These are phyloP conservation scores for Sparassis latifolia DNA, from an alignment of 1,284 basidiomycete genomes.

Conservation along the genomic window DNA sequence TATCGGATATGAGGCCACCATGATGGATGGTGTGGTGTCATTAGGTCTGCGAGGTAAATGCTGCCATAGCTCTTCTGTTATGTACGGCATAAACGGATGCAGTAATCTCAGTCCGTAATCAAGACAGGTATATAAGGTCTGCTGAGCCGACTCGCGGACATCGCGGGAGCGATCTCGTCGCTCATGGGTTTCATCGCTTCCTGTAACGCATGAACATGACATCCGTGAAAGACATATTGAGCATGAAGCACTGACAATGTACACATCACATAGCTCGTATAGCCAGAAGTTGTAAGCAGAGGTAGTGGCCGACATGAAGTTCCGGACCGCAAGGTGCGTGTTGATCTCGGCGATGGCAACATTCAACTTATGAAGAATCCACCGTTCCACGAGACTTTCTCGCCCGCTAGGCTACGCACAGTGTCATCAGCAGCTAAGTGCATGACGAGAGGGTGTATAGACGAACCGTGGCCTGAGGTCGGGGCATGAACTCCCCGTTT, in stretches of 20 bases:
- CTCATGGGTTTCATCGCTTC: conserved; percentile 95
- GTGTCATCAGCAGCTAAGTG: background rate
- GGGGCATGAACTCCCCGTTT: conserved; percentile 71
- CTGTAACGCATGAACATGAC: conserved; percentile 29
- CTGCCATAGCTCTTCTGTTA: conserved; percentile 97
- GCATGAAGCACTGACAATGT: conserved; percentile 56
- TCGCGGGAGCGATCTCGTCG: conserved; percentile 57
- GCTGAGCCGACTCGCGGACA: conserved; percentile 78
- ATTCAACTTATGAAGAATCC: conserved; percentile 92
- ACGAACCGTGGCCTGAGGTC: conserved; percentile 23
- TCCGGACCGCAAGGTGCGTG: conserved; percentile 64
- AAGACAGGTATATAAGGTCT: conserved; percentile 89
- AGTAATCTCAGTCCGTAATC: conserved; percentile 82
- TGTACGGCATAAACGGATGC: conserved; percentile 97
- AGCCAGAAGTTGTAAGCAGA: conserved; percentile 90
- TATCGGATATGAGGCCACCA: conserved; percentile 69
- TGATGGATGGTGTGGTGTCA: conserved; percentile 78
- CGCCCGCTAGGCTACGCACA: conserved; percentile 64
- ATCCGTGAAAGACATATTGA: background rate
- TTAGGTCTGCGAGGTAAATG: conserved; percentile 76
- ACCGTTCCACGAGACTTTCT: conserved; percentile 70
- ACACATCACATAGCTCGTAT: conserved; percentile 94
- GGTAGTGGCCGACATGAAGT: conserved; percentile 88
- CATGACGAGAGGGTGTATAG: background rate
- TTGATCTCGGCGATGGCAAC: conserved; percentile 70